Base-by-base conservation (phyloP, 2,329 filamentous ascomycete genomes). In the Alternaria sp. region DNA sequence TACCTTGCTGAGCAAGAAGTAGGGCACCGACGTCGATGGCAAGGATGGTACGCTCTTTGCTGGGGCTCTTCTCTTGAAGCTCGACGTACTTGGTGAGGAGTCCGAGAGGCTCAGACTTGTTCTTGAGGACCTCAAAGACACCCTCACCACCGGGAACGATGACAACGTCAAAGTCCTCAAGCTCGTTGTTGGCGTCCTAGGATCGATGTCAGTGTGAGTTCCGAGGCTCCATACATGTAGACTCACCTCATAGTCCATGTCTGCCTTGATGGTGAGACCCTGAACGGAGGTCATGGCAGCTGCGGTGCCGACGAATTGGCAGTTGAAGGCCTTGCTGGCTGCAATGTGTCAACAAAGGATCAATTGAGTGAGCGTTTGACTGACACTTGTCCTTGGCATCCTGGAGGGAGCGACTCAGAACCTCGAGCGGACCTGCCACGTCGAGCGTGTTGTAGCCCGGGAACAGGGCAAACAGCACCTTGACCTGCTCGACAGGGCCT, bases 21-120 rank as follows among this genome's bases (percentile, higher is more conserved):
- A 94, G 87, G 44, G 90, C 86, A 65, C 92, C 92, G 48, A 91
- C 92, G 83, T 91, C 93, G 78, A 96, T 84, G 68, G 91, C 92
- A 69, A 95, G 82, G 73, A 95, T 83, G 51, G 92, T 94, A 70
- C 92, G 91, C 84, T 96, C 92, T 72, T 90, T 90, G 73, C 84
- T 85, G 12, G 92, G 90, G 71, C 94, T 91, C 72, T 87, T 88
- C 84, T 92, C 89, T 82, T 95, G 92, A 59, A 94, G 84, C 76
- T 94, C 90, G 66, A 90, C 87, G 80, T 90, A 95, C 74, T 90
- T 89, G 70, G 86, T 85, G 83, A 95, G 92, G 76, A 94, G 83
- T 64, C 84, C 81, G 64, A 94, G 84, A 22, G 76, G 74, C 70
- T 79, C 87, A 54, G 83, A 79, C 75, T 91, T 90, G 74, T 85